Evolutionary conservation across 176 grass and related monocot species (phyloP), one percentile per base, ranked within the genome.

Genomic region (Oryza meridionalis): DNA sequence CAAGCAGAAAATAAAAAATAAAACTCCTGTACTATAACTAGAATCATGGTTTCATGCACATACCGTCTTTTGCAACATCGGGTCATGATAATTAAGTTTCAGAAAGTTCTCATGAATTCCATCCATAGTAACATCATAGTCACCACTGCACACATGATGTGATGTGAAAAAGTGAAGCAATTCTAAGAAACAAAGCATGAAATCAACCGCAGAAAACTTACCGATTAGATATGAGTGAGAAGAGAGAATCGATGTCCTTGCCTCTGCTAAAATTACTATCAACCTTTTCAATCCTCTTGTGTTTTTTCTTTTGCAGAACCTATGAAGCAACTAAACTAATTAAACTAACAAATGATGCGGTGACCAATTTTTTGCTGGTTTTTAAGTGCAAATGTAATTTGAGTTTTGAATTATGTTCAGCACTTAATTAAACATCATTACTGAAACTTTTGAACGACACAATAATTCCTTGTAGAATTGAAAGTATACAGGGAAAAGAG

Each of bases 41-140:
- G 43, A 33, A 86, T 68, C 29, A 70, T 21, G 21, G 33, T 16
- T 47, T 50, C 51, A 75, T 76, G 27, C 25, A 84, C 37, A 70
- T 89, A 90, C 92, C 25, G 92, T 98, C 80, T 95, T 98, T 73
- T 91, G 87, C 85, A 98, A 84, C 92, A 98, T 91, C 19, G 96
- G 96, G 53, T 98, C 96, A 83, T 95, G 96, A 83, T 98, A 98
- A 80, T 92, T 88, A 65, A 98, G 87, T 70, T 42, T 88, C 65
- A 95, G 86, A 84, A 95, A 87, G 69, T 98, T 98, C 82, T 98
- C 96, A 70, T 95, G 91, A 79, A 98, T 98, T 53, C 96, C 96
- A 85, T 98, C 96, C 96, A 98, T 93, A 27, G 96, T 95, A 90
- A 93, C 76, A 67, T 95, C 96, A 87, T 98, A 95, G 81, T 98